Evolutionary conservation across 495 filamentous ascomycete genomes (phyloP), one percentile per base, ranked within the genome.

Genomic region (Aspergillus conjunctus): DNA sequence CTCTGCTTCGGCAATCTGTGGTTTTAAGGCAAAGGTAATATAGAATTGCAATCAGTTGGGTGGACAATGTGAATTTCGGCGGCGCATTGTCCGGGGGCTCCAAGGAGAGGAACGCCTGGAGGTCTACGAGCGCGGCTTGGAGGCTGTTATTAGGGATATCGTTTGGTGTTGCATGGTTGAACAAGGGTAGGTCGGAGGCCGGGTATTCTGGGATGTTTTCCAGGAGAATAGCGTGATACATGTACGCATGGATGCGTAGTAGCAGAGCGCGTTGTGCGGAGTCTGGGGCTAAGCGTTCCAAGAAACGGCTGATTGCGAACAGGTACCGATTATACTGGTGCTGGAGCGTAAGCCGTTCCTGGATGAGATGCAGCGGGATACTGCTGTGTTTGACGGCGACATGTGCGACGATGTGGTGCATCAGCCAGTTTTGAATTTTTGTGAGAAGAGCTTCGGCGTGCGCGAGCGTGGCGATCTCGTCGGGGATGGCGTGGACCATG

Each of bases 1-100:
- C 41, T 11, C 63, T 11, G 1, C 52, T 67, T 10, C 22, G 0
- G 15, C 14, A 43, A 50, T 59, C 50, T 9, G 2, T 56, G 1
- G 64, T 63, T 34, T 71, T 71, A 4, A 69, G 26, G 49, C 64
- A 66, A n/a, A 67, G 51, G 12, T 62, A 67, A 22, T 64, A 67
- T 20, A 71, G 46, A 7, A 60, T 46, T 1, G 64, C 60, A 18
- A 67, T 60, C 9, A 69, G 31, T 15, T 68, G 63, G 20, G 64
- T 61, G 11, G 60, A 62, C 8, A 69, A 33, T 2, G 64, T 68
- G 30, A 71, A 71, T 1, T 58, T 50, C 1, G 15, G 54, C 5
- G 41, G 18, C 10, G 32, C 45, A 5, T 21, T 10, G 3, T 54
- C 31, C 7, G 10, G 18, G 17, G 17, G 11, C 1, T 37, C 54